phyloP scores from a whole-genome alignment of 495 filamentous ascomycete species.

The Neurospora sp. region DNA sequence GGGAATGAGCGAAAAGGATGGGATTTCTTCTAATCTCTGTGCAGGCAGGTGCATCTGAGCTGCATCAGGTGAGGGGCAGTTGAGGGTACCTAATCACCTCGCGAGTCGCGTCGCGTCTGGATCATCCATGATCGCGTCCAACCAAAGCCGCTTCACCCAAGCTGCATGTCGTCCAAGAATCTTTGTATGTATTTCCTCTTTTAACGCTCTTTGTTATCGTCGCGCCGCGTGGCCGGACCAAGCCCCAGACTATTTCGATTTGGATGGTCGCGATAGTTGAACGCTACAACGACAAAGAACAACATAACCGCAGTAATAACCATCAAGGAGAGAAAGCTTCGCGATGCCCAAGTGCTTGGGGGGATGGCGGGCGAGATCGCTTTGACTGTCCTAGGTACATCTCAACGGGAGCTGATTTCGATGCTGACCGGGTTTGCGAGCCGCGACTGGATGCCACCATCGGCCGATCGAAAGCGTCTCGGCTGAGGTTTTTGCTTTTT shows the following conservation, averaged over 20 bases:
- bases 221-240: background rate
- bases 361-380: background rate
- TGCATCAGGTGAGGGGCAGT: background rate
- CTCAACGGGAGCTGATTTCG: background rate
- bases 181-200: background rate
- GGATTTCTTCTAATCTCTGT: background rate
- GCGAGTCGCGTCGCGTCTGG: background rate
- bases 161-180: background rate
- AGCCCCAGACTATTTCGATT: background rate
- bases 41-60: background rate
- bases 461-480: background rate
- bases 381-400: background rate
- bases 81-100: background rate
- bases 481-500: too few relatives aligned
- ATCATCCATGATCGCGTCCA: background rate
- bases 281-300: too few relatives aligned
- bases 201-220: too few relatives aligned
- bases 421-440: background rate
- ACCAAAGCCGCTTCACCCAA: background rate
- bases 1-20: background rate
- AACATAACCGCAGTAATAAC: background rate
- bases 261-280: background rate
- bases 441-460: background rate
- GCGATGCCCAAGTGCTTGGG: background rate
- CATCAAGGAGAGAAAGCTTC: background rate